Evolutionary conservation across 306 rosid genomes (phyloP), one percentile per base, ranked within the genome.

Genomic region (Lathyrus aphaca): DNA sequence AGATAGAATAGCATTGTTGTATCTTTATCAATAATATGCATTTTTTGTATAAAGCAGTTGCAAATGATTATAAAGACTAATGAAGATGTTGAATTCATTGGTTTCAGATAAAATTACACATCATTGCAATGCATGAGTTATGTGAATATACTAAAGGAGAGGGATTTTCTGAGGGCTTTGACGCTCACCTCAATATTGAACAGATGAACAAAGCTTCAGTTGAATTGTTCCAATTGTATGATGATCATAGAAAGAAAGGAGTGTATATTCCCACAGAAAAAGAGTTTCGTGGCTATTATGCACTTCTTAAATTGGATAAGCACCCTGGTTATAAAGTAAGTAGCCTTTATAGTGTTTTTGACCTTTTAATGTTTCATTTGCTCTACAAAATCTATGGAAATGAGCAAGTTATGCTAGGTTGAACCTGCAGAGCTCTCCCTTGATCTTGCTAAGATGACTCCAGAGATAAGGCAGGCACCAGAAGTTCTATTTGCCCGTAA

Each of bases 341-440:
- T 79, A 56, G 56, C 69, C 64, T 73, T 44, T 66, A 11, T 60
- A 68, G 71, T 67, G 60, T 19, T 73, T 44, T 68, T 66, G 18
- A 64, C 81, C 75, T 54, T 77, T 77, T 69, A 59, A 51, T 48
- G 63, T 80, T 77, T 81, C 55, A 51, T 81, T 75, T 79, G 50
- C 74, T 44, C 42, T 42, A 44, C 64, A 71, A 15, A 74, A 42
- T 60, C 55, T 58, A 49, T 69, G 73, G 72, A 84, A 76, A 71
- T 76, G 79, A 81, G 66, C 72, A 57, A 74, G 76, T 83, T 30
- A 60, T 78, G 25, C 78, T 83, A 91, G 99, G 99, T 94, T 87
- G 97, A 94, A 87, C 96, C 99, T 71, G 96, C 95, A 73, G 99
- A 94, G 91, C 96, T 94, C 79, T 94, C 99, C 23, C 97, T 91